Evolutionary conservation across 1,139 yeast genomes (phyloP).

Genomic region (Magnusiomyces ingens): DNA sequence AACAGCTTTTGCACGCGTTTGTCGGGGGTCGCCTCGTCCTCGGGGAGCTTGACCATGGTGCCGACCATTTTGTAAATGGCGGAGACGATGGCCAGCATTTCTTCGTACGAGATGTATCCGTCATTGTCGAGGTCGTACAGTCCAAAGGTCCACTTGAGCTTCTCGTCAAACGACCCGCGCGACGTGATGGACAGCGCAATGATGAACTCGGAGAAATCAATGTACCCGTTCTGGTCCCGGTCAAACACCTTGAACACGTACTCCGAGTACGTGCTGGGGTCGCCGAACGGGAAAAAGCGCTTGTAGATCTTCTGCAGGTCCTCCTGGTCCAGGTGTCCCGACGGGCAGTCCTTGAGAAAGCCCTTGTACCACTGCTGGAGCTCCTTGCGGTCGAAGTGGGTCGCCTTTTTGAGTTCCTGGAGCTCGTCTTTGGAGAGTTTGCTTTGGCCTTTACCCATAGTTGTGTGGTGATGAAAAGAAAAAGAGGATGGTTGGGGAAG

Average conservation of each 20-base stretch:
- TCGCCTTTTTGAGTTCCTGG: constrained; percentile 70
- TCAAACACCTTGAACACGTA: constrained; percentile 88
- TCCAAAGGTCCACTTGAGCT: constrained; percentile 73
- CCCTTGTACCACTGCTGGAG: constrained; percentile 98
- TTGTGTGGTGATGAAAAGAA: background rate
- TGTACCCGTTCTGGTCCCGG: constrained; percentile 68
- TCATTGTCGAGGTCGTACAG: constrained; percentile 76
- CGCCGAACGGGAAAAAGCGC: constrained; percentile 98
- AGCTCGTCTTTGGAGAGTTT: constrained; percentile 89
- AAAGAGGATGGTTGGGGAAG: background rate
- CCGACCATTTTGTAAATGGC: constrained; percentile 96
- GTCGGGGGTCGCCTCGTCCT: constrained; percentile 92
- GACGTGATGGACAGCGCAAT: constrained; percentile 82
- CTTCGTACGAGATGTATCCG: constrained; percentile 68
- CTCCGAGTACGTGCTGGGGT: constrained; percentile 85
- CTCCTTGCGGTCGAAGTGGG: constrained; percentile 89
- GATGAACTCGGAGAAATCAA: constrained; percentile 90
- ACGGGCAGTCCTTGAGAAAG: constrained; percentile 86
- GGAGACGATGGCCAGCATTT: constrained; percentile 68
- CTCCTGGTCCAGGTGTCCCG: constrained; percentile 78
- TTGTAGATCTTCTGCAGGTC: constrained; percentile 89
- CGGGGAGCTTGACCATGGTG: constrained; percentile 82
- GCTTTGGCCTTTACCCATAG: constrained; percentile 93
- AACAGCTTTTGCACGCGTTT: constrained; percentile 78
- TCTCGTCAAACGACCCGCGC: constrained; percentile 82